Percentiles rank a stretch among this genome's conserved stretches.
phyloP scores from a whole-genome alignment of 345 rosid genomes.

The Erodium maritimum region DNA sequence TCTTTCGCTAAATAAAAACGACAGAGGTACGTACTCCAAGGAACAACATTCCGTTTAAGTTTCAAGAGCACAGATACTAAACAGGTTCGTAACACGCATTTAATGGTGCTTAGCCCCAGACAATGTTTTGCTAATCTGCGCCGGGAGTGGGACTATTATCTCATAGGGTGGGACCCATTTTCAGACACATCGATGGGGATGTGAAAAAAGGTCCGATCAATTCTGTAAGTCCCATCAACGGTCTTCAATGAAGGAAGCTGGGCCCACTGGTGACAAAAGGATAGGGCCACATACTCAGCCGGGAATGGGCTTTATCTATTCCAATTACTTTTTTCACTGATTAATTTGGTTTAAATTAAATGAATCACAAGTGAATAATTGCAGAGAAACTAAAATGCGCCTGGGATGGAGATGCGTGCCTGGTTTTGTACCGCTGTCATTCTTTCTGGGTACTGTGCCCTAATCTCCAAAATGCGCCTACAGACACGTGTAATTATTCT shows the following conservation, averaged over 20 bases:
- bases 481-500: too few species aligned
- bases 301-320: not conserved
- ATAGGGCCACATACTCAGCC: not conserved
- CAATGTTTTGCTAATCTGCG: not conserved
- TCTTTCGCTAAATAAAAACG: too few species aligned
- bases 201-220: not conserved
- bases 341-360: not conserved
- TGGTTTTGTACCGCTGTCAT: not conserved
- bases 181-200: not conserved
- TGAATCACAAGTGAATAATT: not conserved
- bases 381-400: constrained; percentile 17
- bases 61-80: not conserved
- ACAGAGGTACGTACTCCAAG: too few species aligned
- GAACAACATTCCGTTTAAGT: too few species aligned
- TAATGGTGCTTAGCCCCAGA: not conserved
- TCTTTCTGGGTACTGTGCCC: not conserved
- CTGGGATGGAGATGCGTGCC: not conserved
- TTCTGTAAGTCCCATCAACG: not conserved
- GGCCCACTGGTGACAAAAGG: not conserved
- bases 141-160: not conserved
- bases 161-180: not conserved
- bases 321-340: too few species aligned
- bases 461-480: constrained; percentile 9
- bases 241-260: not conserved
- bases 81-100: not conserved